Evolutionary conservation across 2,329 filamentous ascomycete species (phyloP).

Genomic region (Aureobasidium sp.): DNA sequence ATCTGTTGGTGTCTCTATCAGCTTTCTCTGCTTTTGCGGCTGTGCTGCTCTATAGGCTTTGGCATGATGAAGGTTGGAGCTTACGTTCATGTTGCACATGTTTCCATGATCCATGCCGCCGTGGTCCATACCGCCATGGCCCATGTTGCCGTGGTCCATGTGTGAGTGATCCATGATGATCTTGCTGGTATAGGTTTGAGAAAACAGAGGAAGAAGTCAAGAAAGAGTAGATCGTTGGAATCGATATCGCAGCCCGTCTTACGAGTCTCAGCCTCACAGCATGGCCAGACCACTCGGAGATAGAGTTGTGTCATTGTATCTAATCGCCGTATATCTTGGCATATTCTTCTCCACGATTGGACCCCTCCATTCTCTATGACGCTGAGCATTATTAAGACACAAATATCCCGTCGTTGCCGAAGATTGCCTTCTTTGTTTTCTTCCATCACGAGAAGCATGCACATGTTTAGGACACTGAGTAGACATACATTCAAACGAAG

Average conservation of each 20-base stretch:
- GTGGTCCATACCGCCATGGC: conserved; percentile 32
- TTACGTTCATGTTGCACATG: conserved; percentile 85
- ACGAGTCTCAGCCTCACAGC: not conserved
- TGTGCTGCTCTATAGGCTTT: too few species aligned
- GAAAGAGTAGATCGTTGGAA: not conserved
- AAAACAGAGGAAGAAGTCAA: not conserved
- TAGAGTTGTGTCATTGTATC: not conserved
- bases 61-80: conserved; percentile 20
- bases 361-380: not conserved
- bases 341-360: not conserved
- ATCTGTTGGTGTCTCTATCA: conserved; percentile 50
- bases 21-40: not conserved
- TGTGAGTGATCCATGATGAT: conserved; percentile 6
- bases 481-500: not conserved
- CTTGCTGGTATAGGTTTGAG: not conserved
- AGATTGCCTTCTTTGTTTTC: not conserved
- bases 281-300: not conserved
- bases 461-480: not conserved
- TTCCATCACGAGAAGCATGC: not conserved
- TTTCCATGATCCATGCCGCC: conserved; percentile 44
- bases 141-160: conserved; percentile 16
- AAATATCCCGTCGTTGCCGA: not conserved
- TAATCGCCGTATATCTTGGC: not conserved
- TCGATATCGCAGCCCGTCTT: not conserved
- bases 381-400: not conserved